These are phyloP conservation scores for Aspergillus floridensis DNA, from an alignment of 2,329 filamentous ascomycete genomes.

Conservation along the genomic window DNA sequence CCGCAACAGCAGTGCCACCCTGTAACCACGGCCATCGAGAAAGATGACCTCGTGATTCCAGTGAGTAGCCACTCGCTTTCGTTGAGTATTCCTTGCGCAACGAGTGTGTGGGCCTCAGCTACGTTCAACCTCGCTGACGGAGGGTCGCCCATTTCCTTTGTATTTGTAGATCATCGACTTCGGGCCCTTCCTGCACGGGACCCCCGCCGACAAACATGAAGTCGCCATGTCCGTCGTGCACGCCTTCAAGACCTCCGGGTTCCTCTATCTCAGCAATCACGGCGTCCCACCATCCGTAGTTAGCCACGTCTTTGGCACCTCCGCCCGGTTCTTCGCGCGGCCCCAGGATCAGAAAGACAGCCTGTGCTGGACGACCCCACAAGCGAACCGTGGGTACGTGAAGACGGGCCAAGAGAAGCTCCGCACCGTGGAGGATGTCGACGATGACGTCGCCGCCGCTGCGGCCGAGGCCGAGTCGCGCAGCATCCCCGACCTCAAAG, in stretches of 20 bases:
- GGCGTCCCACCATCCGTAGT: constrained; percentile 63
- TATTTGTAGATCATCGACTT: constrained; percentile 70
- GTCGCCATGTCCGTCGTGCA: constrained; percentile 70
- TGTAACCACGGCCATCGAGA: constrained; percentile 37
- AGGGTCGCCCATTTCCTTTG: no score
- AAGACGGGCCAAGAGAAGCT: constrained; percentile 71
- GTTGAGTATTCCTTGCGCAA: neutral
- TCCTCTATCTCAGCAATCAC: constrained; percentile 83
- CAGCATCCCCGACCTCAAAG: constrained; percentile 54
- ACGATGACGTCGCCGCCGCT: constrained; percentile 51
- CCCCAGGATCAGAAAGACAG: constrained; percentile 61
- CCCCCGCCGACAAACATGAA: constrained; percentile 57
- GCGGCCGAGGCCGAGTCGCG: constrained; percentile 58
- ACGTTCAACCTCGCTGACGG: neutral
- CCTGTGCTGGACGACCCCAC: constrained; percentile 68
- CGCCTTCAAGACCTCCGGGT: constrained; percentile 82
- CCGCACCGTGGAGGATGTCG: constrained; percentile 44
- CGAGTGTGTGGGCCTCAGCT: neutral
- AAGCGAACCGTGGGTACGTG: constrained; percentile 72
- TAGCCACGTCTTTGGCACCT: constrained; percentile 62
- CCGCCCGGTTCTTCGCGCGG: constrained; percentile 69
- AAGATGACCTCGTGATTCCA: constrained; percentile 46
- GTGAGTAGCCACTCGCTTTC: constrained; percentile 22
- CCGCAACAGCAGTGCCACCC: constrained; percentile 21
- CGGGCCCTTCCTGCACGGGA: constrained; percentile 65